Evolutionary conservation across 129 eudicot genomes (phyloP), one percentile per base, ranked within the genome.

Genomic region (Smallanthus sonchifolius): DNA sequence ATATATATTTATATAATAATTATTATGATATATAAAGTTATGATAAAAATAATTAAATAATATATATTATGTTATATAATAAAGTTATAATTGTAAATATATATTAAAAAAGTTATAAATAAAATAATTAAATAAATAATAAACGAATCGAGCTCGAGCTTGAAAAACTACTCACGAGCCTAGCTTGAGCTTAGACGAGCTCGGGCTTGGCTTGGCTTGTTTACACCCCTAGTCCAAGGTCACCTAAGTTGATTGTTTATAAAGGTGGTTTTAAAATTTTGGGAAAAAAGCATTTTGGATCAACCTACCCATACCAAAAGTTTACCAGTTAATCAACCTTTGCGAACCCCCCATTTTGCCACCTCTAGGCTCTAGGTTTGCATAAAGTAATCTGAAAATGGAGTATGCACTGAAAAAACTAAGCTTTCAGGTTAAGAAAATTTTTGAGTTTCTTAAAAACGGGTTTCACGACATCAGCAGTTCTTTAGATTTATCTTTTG

Each of bases 401-500:
- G 35, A 28, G 30, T 61, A 30, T 36, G 43, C 68, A 51, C 77
- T 84, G 48, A 73, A 80, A 51, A 52, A 64, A 15, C 72, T 76
- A 24, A 17, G 70, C 19, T 73, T 73, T 71, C 97, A 94, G 98
- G 98, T 94, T 9, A 94, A 94, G 83, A 87, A 81, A 80, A 90
- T 94, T 7, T 94, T 90, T 80, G 96, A 90, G 83, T 94, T 90
- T 81, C 89, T 94, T 75, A 86, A 81, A 64, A 88, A 91, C 34
- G 97, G 91, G 65, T 94, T 87, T 83, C 87, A 88, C 3, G 98
- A 86, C 39, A 86, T 94, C 79, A 88, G 83, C 88, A 90, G 86
- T 71, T 90, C 96, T 64, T 78, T 94, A 69, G 98, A 94, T 82
- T 73, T 94, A 77, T 94, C 86, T 4, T 94, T 94, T 69, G 87